Percentiles rank a stretch among this genome's conserved stretches.
These are phyloP conservation scores for Arabidopsis arenosa DNA, from an alignment of 345 rosid genomes.

Conservation along the genomic window DNA sequence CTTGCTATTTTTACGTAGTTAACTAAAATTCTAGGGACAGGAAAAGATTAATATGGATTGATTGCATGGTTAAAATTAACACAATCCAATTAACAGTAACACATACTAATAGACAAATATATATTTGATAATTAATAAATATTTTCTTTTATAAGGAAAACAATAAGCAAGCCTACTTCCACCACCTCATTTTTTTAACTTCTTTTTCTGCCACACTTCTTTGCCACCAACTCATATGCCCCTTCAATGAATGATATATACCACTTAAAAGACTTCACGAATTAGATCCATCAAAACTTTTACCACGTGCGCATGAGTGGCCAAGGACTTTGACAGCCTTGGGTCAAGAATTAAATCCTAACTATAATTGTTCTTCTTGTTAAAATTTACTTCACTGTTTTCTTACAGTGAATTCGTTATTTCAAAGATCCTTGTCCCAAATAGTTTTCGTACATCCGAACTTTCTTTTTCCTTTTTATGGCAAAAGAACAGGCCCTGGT, in stretches of 20 bases:
- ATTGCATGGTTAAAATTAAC: not conserved
- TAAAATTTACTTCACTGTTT: slow-evolving; percentile 28
- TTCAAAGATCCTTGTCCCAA: slow-evolving; percentile 19
- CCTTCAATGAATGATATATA: slow-evolving; percentile 12
- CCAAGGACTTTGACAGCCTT: slow-evolving; percentile 33
- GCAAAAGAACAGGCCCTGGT: not conserved
- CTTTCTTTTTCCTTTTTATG: not conserved
- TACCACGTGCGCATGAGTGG: slow-evolving; percentile 32
- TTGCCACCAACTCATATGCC: not conserved
- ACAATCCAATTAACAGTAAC: not conserved
- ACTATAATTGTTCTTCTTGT: slow-evolving; percentile 29
- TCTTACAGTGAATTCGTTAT: slow-evolving; percentile 1
- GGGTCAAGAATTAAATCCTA: not conserved
- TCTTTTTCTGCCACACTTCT: not conserved
- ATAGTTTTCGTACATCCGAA: slow-evolving; percentile 28
- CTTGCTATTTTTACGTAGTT: not conserved
- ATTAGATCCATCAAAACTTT: slow-evolving; percentile 1
- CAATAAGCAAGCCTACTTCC: not conserved
- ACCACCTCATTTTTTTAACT: not conserved
- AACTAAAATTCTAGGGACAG: not conserved
- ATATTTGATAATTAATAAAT: not conserved
- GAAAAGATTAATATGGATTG: not conserved
- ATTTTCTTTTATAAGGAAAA: not conserved
- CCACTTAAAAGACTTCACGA: slow-evolving; percentile 14
- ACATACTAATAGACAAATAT: no score